Percentiles rank a stretch among this genome's conserved stretches.
Evolutionary conservation across 1,284 basidiomycete genomes (phyloP).

Genomic region (Athelia psychrophila): DNA sequence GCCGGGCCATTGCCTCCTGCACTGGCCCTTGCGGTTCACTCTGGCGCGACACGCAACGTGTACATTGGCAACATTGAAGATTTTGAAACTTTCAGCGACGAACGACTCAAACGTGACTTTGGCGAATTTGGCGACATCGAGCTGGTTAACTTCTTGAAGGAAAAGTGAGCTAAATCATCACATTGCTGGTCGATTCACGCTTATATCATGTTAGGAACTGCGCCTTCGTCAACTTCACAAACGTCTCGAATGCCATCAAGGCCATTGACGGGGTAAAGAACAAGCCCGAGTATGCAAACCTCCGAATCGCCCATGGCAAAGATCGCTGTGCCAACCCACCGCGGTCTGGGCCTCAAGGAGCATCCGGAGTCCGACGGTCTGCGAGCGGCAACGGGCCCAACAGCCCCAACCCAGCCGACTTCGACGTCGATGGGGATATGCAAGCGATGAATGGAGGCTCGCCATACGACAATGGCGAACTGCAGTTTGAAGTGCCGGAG

Average conservation of each 20-base stretch:
- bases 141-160: constrained; percentile 91
- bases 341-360: constrained; percentile 76
- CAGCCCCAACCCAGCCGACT: constrained; percentile 9
- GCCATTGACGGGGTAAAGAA: constrained; percentile 91
- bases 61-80: constrained; percentile 94
- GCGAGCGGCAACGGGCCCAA: constrained; percentile 36
- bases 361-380: constrained; percentile 37
- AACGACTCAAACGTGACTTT: constrained; percentile 86
- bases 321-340: constrained; percentile 92
- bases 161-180: constrained; percentile 62
- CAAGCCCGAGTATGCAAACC: constrained; percentile 77
- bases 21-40: constrained; percentile 82
- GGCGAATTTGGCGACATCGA: constrained; percentile 93
- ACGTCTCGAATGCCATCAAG: constrained; percentile 92
- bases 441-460: constrained; percentile 3
- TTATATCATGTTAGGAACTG: constrained; percentile 61
- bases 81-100: constrained; percentile 84
- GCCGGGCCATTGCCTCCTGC: constrained; percentile 81
- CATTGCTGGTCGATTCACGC: neutral
- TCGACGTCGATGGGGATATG: neutral
- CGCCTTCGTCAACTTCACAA: constrained; percentile 93
- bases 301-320: constrained; percentile 90
- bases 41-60: constrained; percentile 91
- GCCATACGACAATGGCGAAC: neutral
- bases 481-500: constrained; percentile 4